Conservation (phyloP, 2,329 filamentous ascomycete genomes). For the Tolypocladium sp. region DNA sequence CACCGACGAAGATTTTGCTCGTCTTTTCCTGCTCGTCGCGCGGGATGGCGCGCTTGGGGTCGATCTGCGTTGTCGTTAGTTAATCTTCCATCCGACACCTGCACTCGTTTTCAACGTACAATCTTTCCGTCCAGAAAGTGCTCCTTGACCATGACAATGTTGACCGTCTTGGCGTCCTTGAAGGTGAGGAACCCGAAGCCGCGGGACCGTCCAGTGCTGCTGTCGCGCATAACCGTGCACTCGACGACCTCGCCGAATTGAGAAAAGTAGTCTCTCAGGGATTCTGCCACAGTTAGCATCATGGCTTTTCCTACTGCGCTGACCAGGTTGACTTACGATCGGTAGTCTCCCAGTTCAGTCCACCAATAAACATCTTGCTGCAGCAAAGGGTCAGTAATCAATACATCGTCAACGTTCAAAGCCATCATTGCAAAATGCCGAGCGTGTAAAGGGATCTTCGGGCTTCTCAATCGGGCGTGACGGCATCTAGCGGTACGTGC, state of each 20-base stretch:
- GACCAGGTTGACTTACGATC: constrained; percentile 60
- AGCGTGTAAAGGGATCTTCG: neutral
- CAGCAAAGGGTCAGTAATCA: constrained; percentile 5
- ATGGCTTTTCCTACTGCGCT: neutral
- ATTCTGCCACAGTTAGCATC: constrained; percentile 52
- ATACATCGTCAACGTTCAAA: neutral
- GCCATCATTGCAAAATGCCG: neutral
- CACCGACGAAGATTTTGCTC: constrained; percentile 96
- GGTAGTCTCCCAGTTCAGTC: constrained; percentile 97
- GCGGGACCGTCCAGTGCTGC: constrained; percentile 82
- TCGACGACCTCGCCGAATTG: constrained; percentile 96
- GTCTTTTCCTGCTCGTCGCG: constrained; percentile 97
- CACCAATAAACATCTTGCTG: constrained; percentile 99
- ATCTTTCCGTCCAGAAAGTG: constrained; percentile 98
- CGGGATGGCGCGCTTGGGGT: constrained; percentile 94
- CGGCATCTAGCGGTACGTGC: neutral
- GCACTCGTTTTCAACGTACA: constrained; percentile 44
- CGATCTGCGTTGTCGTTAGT: constrained; percentile 54
- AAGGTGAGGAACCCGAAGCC: constrained; percentile 98
- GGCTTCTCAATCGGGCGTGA: neutral
- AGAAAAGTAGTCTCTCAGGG: constrained; percentile 91
- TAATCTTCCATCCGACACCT: neutral
- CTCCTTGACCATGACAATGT: constrained; percentile 99
- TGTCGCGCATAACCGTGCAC: constrained; percentile 99
- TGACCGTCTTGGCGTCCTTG: constrained; percentile 94